Evolutionary conservation across 225 moss, liverwort and hornwort genomes (phyloP).

Genomic region (Antitrichia curtipendula): DNA sequence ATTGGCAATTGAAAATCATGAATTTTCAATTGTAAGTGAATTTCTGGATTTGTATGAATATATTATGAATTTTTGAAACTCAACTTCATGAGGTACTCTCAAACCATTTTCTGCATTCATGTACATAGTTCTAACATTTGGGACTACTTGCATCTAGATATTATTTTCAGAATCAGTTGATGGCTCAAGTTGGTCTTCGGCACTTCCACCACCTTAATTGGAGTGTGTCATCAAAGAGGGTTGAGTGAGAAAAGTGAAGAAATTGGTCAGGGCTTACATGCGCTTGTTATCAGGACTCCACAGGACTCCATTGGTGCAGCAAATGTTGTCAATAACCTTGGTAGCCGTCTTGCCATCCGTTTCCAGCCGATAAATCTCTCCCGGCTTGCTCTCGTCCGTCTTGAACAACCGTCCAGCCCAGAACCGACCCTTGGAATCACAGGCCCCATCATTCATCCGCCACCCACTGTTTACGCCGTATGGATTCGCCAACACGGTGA

Average conservation of each 20-base stretch:
- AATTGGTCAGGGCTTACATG: constrained; percentile 26
- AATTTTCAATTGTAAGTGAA: background rate
- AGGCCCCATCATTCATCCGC: constrained; percentile 89
- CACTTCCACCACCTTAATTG: background rate
- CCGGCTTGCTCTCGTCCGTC: constrained; percentile 59
- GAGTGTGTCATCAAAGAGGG: background rate
- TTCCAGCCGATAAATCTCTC: constrained; percentile 74
- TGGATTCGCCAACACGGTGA: constrained; percentile 54
- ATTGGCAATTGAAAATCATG: background rate
- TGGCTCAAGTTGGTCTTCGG: background rate
- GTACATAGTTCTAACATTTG: background rate
- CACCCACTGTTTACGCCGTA: constrained; percentile 59
- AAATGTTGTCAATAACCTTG: constrained; percentile 58
- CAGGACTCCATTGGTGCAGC: constrained; percentile 77
- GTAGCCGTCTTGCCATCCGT: constrained; percentile 69
- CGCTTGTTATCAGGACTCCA: constrained; percentile 83
- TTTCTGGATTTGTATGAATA: too few relatives aligned
- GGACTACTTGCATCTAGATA: background rate
- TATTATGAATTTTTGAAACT: background rate
- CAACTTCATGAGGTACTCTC: background rate
- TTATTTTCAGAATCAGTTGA: background rate
- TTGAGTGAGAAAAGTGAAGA: background rate
- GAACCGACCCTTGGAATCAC: constrained; percentile 76
- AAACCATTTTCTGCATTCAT: background rate
- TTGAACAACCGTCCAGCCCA: constrained; percentile 83